Percentiles rank a stretch among this genome's conserved stretches.
Conservation (phyloP, 345 rosid species). For the Microcos paniculata region DNA sequence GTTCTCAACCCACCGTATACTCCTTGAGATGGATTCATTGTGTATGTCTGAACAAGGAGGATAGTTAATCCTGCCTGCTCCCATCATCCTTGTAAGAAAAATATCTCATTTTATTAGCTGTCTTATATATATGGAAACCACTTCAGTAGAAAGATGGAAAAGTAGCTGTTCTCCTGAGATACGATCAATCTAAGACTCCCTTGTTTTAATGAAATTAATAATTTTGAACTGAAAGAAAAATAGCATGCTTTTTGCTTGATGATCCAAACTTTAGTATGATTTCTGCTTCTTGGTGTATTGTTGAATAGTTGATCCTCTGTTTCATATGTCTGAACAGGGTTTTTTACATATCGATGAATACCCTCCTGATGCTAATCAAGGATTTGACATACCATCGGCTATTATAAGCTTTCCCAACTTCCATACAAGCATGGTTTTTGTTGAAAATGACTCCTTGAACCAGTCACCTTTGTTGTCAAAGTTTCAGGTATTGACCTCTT, state of each 20-base stretch:
- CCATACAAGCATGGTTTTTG: conserved; percentile 47
- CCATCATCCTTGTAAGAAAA: neutral
- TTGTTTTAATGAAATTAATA: neutral
- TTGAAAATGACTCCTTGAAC: conserved; percentile 29
- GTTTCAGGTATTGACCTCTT: conserved; percentile 51
- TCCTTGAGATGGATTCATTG: neutral
- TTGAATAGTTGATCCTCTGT: conserved; percentile 29
- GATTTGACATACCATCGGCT: conserved; percentile 97
- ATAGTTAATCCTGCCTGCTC: neutral
- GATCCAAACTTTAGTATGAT: conserved; percentile 3
- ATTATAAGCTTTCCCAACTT: conserved; percentile 68
- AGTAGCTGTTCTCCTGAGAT: neutral
- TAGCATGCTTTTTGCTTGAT: neutral
- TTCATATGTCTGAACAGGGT: conserved; percentile 48
- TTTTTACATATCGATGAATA: conserved; percentile 93
- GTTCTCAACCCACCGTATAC: neutral
- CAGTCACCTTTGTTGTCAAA: conserved; percentile 54
- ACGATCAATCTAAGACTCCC: neutral
- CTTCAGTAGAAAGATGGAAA: neutral
- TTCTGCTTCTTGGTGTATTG: neutral
- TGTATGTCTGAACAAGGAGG: neutral
- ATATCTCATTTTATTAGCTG: neutral
- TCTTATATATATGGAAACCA: neutral
- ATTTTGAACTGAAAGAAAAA: neutral
- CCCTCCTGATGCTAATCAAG: conserved; percentile 99